Evolutionary conservation across 139 green algal species (phyloP).

Genomic region (Tetradesmus obliquus): DNA sequence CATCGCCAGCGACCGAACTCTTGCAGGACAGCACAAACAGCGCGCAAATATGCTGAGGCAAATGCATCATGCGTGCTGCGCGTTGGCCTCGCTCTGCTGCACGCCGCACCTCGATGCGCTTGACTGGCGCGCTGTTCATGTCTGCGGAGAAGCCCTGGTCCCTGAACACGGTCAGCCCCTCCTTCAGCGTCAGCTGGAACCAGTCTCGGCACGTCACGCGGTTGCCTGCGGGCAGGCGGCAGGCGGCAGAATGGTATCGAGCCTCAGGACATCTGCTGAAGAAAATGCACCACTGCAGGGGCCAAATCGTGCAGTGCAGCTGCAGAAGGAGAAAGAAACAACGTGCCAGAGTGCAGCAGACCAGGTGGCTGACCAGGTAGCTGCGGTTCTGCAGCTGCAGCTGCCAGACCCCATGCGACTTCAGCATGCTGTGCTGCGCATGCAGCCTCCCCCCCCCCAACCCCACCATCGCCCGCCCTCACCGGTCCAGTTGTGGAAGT

Average conservation of each 20-base stretch:
- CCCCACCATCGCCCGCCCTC: background rate
- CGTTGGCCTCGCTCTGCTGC: too few species aligned
- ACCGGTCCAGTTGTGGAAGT: slow-evolving; percentile 98
- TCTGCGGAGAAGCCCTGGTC: slow-evolving; percentile 96
- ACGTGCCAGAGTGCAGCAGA: background rate
- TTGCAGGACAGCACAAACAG: too few species aligned
- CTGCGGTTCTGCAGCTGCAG: background rate
- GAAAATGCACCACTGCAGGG: background rate
- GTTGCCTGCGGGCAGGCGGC: slow-evolving; percentile 89
- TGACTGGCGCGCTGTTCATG: slow-evolving; percentile 94
- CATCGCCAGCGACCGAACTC: too few species aligned
- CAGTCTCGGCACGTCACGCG: slow-evolving; percentile 96
- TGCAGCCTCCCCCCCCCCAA: background rate
- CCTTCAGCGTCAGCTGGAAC: slow-evolving; percentile 99
- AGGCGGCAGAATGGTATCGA: background rate
- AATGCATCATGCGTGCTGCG: too few species aligned
- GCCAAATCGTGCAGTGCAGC: background rate
- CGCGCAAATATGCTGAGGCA: too few species aligned
- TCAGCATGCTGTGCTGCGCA: background rate
- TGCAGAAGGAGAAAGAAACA: too few species aligned
- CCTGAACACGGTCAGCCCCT: slow-evolving; percentile 97
- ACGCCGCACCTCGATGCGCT: slow-evolving; percentile 84
- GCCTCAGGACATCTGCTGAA: background rate
- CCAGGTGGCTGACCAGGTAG: background rate
- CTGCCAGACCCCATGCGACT: background rate